Base-by-base conservation (phyloP, 768 basidiomycete species). In the Crucibulum laeve region DNA sequence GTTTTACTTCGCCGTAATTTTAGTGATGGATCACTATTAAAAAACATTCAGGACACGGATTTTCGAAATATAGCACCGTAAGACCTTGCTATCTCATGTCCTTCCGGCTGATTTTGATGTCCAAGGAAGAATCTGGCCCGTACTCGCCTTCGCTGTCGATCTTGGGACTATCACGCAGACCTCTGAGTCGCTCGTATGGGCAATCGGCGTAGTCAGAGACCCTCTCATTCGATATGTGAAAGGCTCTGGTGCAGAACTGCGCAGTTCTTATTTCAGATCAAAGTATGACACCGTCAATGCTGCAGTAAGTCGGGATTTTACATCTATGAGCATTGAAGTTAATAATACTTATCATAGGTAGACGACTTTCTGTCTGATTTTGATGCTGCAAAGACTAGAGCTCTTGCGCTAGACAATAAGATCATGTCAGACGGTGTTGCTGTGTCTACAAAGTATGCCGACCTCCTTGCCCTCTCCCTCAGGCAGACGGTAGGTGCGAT, bases 401-500 rank as follows among this genome's bases (percentile, higher is more conserved):
- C 75, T 1, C 42, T 59, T 4, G 54, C 51, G 3, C 59, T 79
- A n/a, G 76, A 80, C 48, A 36, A 49, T 5, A 52, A 63, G 42
- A 52, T 78, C 24, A 48, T 63, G 14, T 26, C 42, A 3, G 72
- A 64, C 32, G 73, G 75, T 1, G 47, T 47, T 2, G 51, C 56
- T 2, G 53, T 73, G 19, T 73, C 71, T 0, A 33, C 44, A 14
- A 53, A 63, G 17, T 77, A 79, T 47, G 63, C 62, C 3, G 64
- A 63, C 32, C 42, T 77, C 6, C 60, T 74, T 0, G 63, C 70
- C 8, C 59, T 76, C 4, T 67, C 68, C 2, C 52, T 70, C 4
- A 57, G 75, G 18, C 73, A 77, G 51, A 64, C 66, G 5, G 62
- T 77, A 24, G 74, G 65, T 0, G 62, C 67, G 2, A 61, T 70